These are phyloP conservation scores for Gynochthodes officinalis DNA, from an alignment of 257 asterid genomes.

Conservation along the genomic window DNA sequence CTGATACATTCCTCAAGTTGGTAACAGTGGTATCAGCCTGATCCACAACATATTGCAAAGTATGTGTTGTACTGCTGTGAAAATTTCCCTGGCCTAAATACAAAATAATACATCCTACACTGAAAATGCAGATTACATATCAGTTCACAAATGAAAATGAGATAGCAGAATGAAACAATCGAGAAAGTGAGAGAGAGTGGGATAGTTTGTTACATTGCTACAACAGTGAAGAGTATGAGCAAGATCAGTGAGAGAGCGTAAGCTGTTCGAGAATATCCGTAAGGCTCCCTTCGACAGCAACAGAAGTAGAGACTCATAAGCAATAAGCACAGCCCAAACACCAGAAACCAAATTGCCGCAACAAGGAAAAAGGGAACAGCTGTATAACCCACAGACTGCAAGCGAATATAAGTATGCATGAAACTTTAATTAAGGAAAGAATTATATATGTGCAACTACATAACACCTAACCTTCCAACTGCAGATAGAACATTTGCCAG, in stretches of 20 bases:
- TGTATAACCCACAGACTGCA: slow-evolving; percentile 74
- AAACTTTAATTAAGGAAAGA: neutral
- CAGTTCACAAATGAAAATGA: slow-evolving; percentile 12
- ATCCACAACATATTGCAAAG: slow-evolving; percentile 51
- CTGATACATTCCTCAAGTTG: slow-evolving; percentile 61
- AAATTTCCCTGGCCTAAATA: slow-evolving; percentile 68
- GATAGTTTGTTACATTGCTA: slow-evolving; percentile 46
- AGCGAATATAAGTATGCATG: slow-evolving; percentile 14
- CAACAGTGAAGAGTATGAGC: slow-evolving; percentile 50
- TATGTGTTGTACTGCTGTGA: slow-evolving; percentile 43
- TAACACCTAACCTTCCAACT: neutral
- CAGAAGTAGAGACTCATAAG: slow-evolving; percentile 50
- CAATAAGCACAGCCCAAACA: slow-evolving; percentile 49
- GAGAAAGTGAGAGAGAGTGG: slow-evolving; percentile 17
- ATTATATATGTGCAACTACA: neutral
- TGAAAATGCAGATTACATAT: slow-evolving; percentile 33
- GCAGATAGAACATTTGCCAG: neutral
- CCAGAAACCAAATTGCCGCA: slow-evolving; percentile 61
- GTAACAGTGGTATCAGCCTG: slow-evolving; percentile 64
- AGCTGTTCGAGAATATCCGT: slow-evolving; percentile 59
- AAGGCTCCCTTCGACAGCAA: slow-evolving; percentile 52
- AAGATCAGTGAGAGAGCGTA: slow-evolving; percentile 70
- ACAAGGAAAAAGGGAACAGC: slow-evolving; percentile 58
- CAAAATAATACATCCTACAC: slow-evolving; percentile 71
- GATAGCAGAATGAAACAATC: neutral